Evolutionary conservation across 2,329 filamentous ascomycete species (phyloP).

Genomic region (Xylariaceae sp.): DNA sequence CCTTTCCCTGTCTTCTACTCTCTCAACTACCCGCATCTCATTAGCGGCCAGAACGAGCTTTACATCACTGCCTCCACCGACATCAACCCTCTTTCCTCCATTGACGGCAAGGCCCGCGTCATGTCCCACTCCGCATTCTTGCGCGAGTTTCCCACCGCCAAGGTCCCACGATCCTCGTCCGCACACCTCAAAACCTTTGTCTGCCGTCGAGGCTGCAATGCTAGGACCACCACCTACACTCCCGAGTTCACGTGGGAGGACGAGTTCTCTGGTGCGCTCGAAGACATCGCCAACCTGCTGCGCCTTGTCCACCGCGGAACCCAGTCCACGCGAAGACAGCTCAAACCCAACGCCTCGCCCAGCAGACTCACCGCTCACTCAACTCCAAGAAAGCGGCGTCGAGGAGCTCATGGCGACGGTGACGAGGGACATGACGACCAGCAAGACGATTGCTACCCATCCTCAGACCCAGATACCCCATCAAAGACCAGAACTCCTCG

Average conservation of each 20-base stretch:
- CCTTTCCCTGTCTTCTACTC: conserved; percentile 6
- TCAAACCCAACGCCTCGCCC: conserved; percentile 27
- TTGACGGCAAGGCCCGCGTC: conserved; percentile 83
- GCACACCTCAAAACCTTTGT: conserved; percentile 85
- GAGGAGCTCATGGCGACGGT: conserved; percentile 10
- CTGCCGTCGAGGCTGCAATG: conserved; percentile 85
- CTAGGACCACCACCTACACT: conserved; percentile 83
- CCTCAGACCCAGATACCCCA: conserved; percentile 33
- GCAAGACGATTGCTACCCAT: conserved; percentile 25
- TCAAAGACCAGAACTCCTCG: conserved; percentile 46
- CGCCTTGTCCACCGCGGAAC: conserved; percentile 68
- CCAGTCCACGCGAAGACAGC: conserved; percentile 60
- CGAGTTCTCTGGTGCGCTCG: conserved; percentile 61
- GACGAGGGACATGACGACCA: conserved; percentile 26
- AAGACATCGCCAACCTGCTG: conserved; percentile 63
- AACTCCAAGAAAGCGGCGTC: conserved; percentile 11
- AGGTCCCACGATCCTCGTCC: conserved; percentile 65
- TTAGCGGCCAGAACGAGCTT: conserved; percentile 66
- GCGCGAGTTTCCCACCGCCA: conserved; percentile 67
- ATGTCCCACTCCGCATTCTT: conserved; percentile 69
- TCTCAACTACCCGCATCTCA: conserved; percentile 1
- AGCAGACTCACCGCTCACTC: conserved; percentile 24
- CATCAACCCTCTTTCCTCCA: conserved; percentile 78
- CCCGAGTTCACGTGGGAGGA: conserved; percentile 92
- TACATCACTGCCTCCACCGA: conserved; percentile 89